Percentiles rank a stretch among this genome's conserved stretches.
Evolutionary conservation across 306 rosid genomes (phyloP).

Genomic region (Echinosophora koreensis): DNA sequence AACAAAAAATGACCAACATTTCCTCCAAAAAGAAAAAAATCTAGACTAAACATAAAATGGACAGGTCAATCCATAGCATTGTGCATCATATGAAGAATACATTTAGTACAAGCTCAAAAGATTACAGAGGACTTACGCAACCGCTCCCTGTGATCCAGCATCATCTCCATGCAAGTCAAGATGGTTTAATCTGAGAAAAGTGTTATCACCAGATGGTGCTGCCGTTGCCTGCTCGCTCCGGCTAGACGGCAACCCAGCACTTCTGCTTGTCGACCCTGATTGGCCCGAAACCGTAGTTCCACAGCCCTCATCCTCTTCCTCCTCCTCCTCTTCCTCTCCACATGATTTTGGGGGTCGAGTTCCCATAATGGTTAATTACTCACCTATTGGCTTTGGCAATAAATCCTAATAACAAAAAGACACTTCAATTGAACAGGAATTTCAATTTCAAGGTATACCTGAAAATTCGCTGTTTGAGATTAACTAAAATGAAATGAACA

Average conservation of each 20-base stretch:
- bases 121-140: conserved; percentile 64
- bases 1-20: conserved; percentile 3
- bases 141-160: conserved; percentile 81
- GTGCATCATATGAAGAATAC: not conserved
- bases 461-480: not conserved
- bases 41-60: conserved; percentile 22
- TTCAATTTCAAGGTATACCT: not conserved
- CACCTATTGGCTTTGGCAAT: not conserved
- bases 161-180: conserved; percentile 86
- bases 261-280: conserved; percentile 86
- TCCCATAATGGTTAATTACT: conserved; percentile 60
- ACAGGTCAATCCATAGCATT: not conserved
- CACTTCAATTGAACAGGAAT: conserved; percentile 13
- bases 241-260: conserved; percentile 84
- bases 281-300: conserved; percentile 73
- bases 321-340: conserved; percentile 66
- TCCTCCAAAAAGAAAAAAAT: conserved; percentile 8
- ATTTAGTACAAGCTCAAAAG: conserved; percentile 1
- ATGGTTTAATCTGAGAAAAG: conserved; percentile 66
- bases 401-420: conserved; percentile 15
- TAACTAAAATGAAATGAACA: not conserved
- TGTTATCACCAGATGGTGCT: conserved; percentile 72
- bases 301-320: conserved; percentile 49
- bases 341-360: conserved; percentile 64
- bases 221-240: conserved; percentile 81